Evolutionary conservation across 805 yeast genomes (phyloP), one percentile per base, ranked within the genome.

Genomic region (Debaryomyces hansenii): DNA sequence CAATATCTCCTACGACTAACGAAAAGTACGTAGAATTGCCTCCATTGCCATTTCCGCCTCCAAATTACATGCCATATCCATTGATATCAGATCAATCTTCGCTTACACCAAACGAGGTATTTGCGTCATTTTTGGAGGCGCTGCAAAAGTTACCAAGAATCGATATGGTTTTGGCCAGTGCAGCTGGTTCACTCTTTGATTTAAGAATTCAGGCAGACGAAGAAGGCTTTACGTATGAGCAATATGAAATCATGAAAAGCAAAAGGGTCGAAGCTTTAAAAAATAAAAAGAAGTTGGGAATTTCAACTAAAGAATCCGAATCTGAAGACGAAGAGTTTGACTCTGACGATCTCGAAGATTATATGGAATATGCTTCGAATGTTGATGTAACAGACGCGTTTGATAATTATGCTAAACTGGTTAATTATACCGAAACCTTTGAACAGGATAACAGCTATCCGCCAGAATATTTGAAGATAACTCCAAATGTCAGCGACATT

Each of bases 151-250:
- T 72, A 20, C 77, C 77, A 2, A 52, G 75, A 35, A 63, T 64
- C 11, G 76, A 72, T 45, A 72, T 72, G 78, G 75, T 71, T 12
- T 61, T 70, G 5, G 78, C 78, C 12, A 69, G 75, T 51, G 78
- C 78, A 7, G 77, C 78, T 0, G 77, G 76, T 6, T 66, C 75
- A 21, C 61, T 72, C 33, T 60, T 55, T 47, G 78, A 72, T 36
- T 55, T 72, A 45, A 60, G 55, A 37, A 36, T 49, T 4, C 72
- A 67, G 42, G 75, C 77, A 0, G 41, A 38, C 4, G 53, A 59
- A 15, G 75, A 68, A 47, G 67, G 69, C 2, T 67, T 71, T 38
- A 53, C 62, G 5, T 49, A 59, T 8, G 46, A 53, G 12, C 53
- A 50, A 15, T 53, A 51, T 29, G 63, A 57, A 43, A 41, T 12